Percentiles rank a stretch among this genome's conserved stretches.
These are phyloP conservation scores for Sanghuangporus weigelae DNA, from an alignment of 1,284 basidiomycete genomes.

Conservation along the genomic window DNA sequence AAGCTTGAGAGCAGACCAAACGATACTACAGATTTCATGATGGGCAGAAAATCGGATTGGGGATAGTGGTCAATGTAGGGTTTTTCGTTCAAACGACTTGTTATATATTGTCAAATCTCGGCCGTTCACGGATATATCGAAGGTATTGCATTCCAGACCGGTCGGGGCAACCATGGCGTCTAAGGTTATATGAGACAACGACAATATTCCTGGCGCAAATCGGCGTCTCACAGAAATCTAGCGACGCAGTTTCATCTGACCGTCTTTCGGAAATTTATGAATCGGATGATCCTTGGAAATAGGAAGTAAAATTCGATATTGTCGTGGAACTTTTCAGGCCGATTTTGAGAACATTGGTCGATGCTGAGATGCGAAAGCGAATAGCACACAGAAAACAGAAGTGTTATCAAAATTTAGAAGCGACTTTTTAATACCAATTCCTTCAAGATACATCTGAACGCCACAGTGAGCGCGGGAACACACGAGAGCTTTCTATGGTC, in stretches of 20 bases:
- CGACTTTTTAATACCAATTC: too few relatives aligned
- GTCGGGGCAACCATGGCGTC: not conserved
- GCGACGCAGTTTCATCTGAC: not conserved
- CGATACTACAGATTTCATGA: constrained; percentile 1
- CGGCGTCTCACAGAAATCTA: not conserved
- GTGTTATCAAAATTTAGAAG: too few relatives aligned
- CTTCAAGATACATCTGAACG: too few relatives aligned
- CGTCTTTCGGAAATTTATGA: not conserved
- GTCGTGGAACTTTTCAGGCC: too few relatives aligned
- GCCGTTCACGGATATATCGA: not conserved
- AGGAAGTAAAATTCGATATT: not conserved
- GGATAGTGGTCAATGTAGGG: not conserved
- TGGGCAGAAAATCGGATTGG: not conserved
- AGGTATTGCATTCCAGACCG: not conserved
- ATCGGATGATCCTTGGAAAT: not conserved
- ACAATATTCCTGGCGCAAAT: not conserved
- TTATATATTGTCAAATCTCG: not conserved
- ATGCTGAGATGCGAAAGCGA: too few relatives aligned
- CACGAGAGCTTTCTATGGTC: too few relatives aligned
- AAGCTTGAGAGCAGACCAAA: constrained; percentile 1
- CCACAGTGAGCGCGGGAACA: too few relatives aligned
- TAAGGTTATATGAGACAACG: not conserved
- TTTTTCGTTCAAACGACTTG: too few relatives aligned
- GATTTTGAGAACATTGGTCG: too few relatives aligned
- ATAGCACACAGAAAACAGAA: too few relatives aligned